Evolutionary conservation across 495 filamentous ascomycete genomes (phyloP).

Genomic region (Poronia punctata): DNA sequence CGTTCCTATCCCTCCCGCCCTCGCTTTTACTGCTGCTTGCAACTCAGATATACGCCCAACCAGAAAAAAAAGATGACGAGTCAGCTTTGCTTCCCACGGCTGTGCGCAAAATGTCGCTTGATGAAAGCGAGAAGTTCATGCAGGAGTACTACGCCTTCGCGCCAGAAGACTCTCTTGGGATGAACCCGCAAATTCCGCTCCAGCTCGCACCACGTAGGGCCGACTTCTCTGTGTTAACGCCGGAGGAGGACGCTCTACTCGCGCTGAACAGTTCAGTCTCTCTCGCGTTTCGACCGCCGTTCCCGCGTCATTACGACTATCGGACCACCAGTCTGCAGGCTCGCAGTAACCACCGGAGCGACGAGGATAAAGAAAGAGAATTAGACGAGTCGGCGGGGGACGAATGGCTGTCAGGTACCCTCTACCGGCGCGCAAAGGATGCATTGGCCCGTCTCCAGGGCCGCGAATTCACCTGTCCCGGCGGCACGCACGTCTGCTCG

Average conservation of each 20-base stretch:
- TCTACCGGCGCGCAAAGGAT: constrained; percentile 28
- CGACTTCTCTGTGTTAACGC: constrained; percentile 2
- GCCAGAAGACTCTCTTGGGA: constrained; percentile 1
- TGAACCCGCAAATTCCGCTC: constrained; percentile 8
- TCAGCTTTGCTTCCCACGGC: constrained; percentile 30
- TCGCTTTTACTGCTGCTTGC: constrained; percentile 43
- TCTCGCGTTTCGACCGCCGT: constrained; percentile 29
- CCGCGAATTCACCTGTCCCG: constrained; percentile 66
- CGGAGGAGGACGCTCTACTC: constrained; percentile 17
- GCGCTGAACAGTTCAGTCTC: constrained; percentile 24
- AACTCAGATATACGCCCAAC: constrained; percentile 23
- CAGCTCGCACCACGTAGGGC: constrained; percentile 12
- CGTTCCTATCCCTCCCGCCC: constrained; percentile 38
- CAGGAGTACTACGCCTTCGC: constrained; percentile 50
- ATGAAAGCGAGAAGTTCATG: constrained; percentile 83
- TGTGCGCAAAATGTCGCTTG: constrained; percentile 67
- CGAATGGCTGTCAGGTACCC: neutral
- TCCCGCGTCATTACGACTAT: constrained; percentile 25
- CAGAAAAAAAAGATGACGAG: constrained; percentile 8
- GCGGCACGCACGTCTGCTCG: constrained; percentile 58
- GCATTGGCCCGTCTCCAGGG: constrained; percentile 33
- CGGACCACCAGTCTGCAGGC: neutral
- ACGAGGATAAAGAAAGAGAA: constrained; percentile 11
- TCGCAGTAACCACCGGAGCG: neutral
- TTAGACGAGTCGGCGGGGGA: constrained; percentile 10